A percentile compares a stretch with the other conserved stretches of the same genome.
Conservation (phyloP, 2,329 filamentous ascomycete species). For the Fusarium secorum region DNA sequence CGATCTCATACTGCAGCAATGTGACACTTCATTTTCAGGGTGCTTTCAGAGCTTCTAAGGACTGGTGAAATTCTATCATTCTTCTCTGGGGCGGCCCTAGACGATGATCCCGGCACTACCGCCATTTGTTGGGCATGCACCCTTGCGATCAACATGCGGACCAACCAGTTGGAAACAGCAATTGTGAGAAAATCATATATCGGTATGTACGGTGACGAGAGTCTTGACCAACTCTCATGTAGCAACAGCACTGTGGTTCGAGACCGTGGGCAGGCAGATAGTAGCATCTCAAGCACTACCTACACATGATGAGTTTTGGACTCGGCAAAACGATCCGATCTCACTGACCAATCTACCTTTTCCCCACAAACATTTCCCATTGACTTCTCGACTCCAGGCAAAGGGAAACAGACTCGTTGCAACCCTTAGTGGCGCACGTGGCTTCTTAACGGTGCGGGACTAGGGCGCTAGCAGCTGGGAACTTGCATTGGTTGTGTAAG, state of each 20-base stretch:
- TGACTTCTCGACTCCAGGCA: slow-evolving; percentile 14
- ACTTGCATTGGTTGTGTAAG: slow-evolving; percentile 32
- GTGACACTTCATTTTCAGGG: slow-evolving; percentile 24
- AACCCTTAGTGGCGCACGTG: slow-evolving; percentile 43
- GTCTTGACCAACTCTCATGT: slow-evolving; percentile 9
- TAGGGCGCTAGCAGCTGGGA: slow-evolving; percentile 34
- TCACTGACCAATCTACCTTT: slow-evolving; percentile 33
- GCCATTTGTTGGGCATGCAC: slow-evolving; percentile 25
- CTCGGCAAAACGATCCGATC: slow-evolving; percentile 35
- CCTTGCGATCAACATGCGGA: slow-evolving; percentile 29
- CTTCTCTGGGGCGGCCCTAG: slow-evolving; percentile 16
- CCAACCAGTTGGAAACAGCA: slow-evolving; percentile 30
- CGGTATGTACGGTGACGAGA: slow-evolving; percentile 25
- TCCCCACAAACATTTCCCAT: slow-evolving; percentile 36
- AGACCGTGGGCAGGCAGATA: slow-evolving; percentile 8
- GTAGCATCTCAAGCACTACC: not conserved
- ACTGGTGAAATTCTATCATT: not conserved
- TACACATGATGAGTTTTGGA: slow-evolving; percentile 25
- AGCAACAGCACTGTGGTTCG: slow-evolving; percentile 21
- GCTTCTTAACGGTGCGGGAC: slow-evolving; percentile 43
- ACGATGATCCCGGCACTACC: slow-evolving; percentile 30
- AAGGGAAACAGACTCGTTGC: slow-evolving; percentile 15
- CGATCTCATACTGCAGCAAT: slow-evolving; percentile 34
- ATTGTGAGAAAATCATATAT: slow-evolving; percentile 15
- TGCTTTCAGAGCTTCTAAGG: slow-evolving; percentile 7